phyloP scores from a whole-genome alignment of 495 filamentous ascomycete genomes.

The Podospora tetraspora region DNA sequence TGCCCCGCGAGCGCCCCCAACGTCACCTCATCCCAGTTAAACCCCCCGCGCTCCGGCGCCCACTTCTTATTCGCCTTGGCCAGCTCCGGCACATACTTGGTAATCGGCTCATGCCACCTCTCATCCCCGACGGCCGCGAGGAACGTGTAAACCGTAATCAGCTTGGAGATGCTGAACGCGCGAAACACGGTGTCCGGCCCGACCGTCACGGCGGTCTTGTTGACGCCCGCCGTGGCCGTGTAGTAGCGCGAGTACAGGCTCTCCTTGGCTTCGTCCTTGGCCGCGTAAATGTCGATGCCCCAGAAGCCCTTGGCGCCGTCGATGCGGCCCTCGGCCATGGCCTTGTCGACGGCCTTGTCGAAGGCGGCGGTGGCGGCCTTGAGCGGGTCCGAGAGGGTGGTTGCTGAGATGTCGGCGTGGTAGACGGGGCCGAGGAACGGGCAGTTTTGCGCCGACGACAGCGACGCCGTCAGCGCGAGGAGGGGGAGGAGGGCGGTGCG shows the following conservation, averaged over 20 bases:
- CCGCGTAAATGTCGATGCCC: constrained; percentile 2
- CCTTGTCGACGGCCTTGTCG: neutral
- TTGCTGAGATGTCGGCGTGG: neutral
- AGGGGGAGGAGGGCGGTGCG: neutral
- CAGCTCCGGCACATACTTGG: constrained; percentile 9
- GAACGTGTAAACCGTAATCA: constrained; percentile 9
- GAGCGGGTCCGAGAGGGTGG: neutral
- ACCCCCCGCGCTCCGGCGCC: neutral
- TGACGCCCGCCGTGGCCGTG: neutral
- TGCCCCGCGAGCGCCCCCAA: constrained; percentile 12
- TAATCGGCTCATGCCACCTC: constrained; percentile 6
- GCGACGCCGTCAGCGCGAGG: neutral
- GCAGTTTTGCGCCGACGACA: constrained; percentile 7
- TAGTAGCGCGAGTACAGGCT: neutral
- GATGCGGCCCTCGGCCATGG: constrained; percentile 1
- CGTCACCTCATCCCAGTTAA: constrained; percentile 16
- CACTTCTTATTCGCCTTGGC: neutral
- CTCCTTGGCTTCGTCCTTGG: neutral
- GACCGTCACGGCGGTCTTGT: neutral
- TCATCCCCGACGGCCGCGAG: neutral
- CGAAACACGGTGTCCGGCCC: constrained; percentile 7
- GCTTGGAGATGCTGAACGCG: constrained; percentile 5
- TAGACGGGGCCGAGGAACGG: constrained; percentile 7
- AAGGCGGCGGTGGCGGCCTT: neutral
- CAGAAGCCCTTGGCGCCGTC: neutral